phyloP scores from a whole-genome alignment of 768 basidiomycete species.

The Termitomyces sp. region DNA sequence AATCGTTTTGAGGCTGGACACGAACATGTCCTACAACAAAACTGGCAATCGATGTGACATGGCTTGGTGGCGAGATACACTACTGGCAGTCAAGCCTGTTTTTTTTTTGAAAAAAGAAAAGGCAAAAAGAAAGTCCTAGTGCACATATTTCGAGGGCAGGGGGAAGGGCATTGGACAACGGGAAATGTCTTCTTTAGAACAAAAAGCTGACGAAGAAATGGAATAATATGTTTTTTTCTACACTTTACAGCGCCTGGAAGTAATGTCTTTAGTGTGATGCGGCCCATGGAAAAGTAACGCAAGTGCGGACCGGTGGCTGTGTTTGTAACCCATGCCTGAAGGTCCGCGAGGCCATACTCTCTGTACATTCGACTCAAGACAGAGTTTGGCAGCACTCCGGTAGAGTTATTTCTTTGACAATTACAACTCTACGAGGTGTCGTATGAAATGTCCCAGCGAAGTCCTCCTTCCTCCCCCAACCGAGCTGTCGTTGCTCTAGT shows the following conservation, averaged over 20 bases:
- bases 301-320: background rate
- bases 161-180: too few species aligned
- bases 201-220: too few species aligned
- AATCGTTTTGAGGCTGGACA: background rate
- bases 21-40: too few species aligned
- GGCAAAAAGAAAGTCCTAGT: too few species aligned
- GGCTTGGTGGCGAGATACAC: background rate
- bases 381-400: background rate
- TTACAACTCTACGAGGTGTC: background rate
- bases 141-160: too few species aligned
- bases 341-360: background rate
- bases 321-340: background rate
- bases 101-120: too few species aligned
- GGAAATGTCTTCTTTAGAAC: too few species aligned
- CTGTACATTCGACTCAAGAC: background rate
- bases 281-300: too few species aligned
- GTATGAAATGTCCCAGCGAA: slow-evolving; percentile 9
- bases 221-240: too few species aligned
- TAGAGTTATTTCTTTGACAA: background rate
- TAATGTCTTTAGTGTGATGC: too few species aligned
- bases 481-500: slow-evolving; percentile 14
- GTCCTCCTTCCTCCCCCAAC: slow-evolving; percentile 13
- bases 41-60: background rate
- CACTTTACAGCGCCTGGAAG: too few species aligned
- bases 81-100: too few species aligned